phyloP scores from a whole-genome alignment of 2,329 filamentous ascomycete species.

The Epichloe typhina region DNA sequence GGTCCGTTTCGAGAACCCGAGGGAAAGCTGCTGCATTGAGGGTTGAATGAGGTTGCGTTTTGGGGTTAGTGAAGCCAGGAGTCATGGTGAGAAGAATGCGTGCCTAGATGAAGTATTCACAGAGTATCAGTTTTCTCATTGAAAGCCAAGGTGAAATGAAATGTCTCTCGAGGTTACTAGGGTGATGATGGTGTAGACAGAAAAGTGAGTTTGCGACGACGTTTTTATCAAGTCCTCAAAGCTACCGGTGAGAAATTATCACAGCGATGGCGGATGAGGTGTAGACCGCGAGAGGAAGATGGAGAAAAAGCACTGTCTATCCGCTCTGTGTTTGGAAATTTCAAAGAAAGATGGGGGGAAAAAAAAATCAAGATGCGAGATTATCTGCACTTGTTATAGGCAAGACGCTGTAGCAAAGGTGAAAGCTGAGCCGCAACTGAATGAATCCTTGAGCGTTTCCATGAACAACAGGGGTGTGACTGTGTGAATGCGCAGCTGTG shows the following conservation, averaged over 20 bases:
- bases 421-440: background rate
- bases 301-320: background rate
- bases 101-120: background rate
- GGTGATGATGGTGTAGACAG: too few species aligned
- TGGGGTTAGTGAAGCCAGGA: background rate
- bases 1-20: conserved; percentile 12
- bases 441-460: background rate
- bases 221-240: background rate
- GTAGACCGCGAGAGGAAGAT: background rate
- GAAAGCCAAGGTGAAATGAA: background rate
- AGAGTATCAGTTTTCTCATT: background rate
- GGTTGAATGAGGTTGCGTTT: background rate
- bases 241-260: background rate
- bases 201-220: background rate
- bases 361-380: background rate
- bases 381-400: background rate
- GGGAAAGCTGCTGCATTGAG: conserved; percentile 8
- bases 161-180: too few species aligned
- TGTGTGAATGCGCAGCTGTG: conserved; percentile 1
- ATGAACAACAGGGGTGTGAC: background rate
- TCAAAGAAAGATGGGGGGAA: background rate
- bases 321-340: too few species aligned
- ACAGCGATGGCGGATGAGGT: background rate
- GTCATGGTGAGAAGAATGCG: background rate
- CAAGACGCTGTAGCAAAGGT: conserved; percentile 2